Percentiles rank a stretch among this genome's conserved stretches.
phyloP scores from a whole-genome alignment of 2,329 filamentous ascomycete genomes.

The Aureobasidium musti region DNA sequence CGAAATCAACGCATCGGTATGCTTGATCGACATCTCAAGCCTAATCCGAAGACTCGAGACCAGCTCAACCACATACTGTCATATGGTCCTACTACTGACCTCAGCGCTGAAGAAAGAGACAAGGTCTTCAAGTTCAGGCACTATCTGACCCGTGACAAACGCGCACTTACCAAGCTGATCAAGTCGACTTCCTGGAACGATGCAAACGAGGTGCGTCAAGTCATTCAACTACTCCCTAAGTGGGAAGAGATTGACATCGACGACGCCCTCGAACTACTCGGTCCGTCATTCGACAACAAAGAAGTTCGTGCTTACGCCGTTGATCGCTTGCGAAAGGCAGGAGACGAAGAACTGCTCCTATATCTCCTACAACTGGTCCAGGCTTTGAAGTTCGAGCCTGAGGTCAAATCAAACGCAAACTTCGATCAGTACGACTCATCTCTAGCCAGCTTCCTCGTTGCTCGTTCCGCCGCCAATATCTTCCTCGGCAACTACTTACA shows the following conservation, averaged over 20 bases:
- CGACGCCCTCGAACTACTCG: slow-evolving; percentile 89
- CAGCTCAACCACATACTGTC: slow-evolving; percentile 87
- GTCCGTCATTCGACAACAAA: slow-evolving; percentile 85
- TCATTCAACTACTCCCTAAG: slow-evolving; percentile 82
- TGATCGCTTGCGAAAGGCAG: slow-evolving; percentile 84
- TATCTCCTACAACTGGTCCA: slow-evolving; percentile 95
- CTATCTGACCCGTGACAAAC: slow-evolving; percentile 86
- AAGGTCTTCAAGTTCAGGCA: slow-evolving; percentile 97
- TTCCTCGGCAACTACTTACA: slow-evolving; percentile 92
- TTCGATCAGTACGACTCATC: slow-evolving; percentile 70
- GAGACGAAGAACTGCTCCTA: slow-evolving; percentile 85
- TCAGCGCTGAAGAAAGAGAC: slow-evolving; percentile 91
- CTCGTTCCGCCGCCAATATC: slow-evolving; percentile 83
- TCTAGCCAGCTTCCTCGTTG: slow-evolving; percentile 83
- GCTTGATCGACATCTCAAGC: slow-evolving; percentile 90
- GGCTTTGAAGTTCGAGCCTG: slow-evolving; percentile 87
- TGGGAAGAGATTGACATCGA: slow-evolving; percentile 98
- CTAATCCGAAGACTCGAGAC: slow-evolving; percentile 92
- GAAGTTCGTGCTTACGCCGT: slow-evolving; percentile 92
- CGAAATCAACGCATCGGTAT: slow-evolving; percentile 92
- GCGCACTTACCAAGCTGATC: slow-evolving; percentile 88
- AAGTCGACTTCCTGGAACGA: slow-evolving; percentile 97
- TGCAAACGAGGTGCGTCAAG: slow-evolving; percentile 79
- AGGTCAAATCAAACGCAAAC: slow-evolving; percentile 57
- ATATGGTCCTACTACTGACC: slow-evolving; percentile 85